These are phyloP conservation scores for Amaranthus palmeri DNA, from an alignment of 148 eudicot genomes.

Conservation along the genomic window DNA sequence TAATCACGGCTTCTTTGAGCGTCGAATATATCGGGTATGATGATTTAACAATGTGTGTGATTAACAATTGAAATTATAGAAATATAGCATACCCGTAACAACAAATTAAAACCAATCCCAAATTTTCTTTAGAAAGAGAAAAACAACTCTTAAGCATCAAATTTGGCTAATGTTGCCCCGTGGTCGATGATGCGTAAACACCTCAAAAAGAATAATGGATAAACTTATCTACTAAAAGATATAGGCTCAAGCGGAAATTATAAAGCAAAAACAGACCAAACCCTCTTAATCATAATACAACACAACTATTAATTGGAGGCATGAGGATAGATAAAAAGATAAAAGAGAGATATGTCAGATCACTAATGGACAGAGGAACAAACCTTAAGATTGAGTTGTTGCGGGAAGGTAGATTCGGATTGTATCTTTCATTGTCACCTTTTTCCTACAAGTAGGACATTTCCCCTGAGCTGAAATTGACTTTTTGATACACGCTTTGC, in stretches of 20 bases:
- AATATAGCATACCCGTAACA: no score
- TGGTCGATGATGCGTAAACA: neutral
- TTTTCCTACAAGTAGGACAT: slow-evolving; percentile 91
- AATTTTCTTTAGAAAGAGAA: no score
- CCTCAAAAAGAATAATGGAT: neutral
- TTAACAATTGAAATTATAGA: no score
- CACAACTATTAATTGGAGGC: neutral
- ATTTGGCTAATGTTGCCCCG: neutral
- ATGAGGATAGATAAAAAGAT: neutral
- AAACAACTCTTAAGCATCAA: neutral
- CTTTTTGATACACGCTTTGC: slow-evolving; percentile 68
- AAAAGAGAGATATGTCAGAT: neutral
- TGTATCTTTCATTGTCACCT: slow-evolving; percentile 51
- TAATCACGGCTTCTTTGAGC: no score
- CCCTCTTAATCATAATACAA: neutral
- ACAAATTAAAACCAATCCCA: no score
- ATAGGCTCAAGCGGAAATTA: neutral
- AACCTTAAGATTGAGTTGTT: slow-evolving; percentile 38
- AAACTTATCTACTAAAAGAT: neutral
- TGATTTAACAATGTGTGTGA: no score
- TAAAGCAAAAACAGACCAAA: neutral
- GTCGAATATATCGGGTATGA: no score
- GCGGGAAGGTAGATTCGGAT: slow-evolving; percentile 80
- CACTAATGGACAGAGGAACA: slow-evolving; percentile 16
- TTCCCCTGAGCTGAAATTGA: slow-evolving; percentile 62